Evolutionary conservation across 2,329 filamentous ascomycete genomes (phyloP).

Genomic region (Fusarium newnesense): DNA sequence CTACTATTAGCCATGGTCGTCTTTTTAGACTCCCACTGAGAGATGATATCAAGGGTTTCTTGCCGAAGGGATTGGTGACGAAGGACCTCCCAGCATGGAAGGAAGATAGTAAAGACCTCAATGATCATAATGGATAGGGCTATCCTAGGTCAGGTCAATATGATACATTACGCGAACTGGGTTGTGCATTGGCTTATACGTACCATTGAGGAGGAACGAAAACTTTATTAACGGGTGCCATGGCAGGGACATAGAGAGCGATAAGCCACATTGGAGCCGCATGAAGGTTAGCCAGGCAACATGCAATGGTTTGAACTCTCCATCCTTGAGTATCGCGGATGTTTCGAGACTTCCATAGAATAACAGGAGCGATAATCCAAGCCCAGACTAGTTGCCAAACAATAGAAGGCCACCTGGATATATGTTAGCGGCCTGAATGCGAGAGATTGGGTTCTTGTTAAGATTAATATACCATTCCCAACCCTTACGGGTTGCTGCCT

Average conservation of each 20-base stretch:
- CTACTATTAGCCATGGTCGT: constrained; percentile 49
- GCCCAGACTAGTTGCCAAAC: constrained; percentile 72
- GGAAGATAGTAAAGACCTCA: constrained; percentile 62
- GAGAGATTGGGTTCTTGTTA: not conserved
- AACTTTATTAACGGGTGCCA: constrained; percentile 62
- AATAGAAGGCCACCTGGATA: constrained; percentile 58
- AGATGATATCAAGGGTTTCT: constrained; percentile 38
- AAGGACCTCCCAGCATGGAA: not conserved
- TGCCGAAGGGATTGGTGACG: not conserved
- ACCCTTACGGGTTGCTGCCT: constrained; percentile 48
- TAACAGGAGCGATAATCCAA: constrained; percentile 65
- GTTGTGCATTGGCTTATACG: constrained; percentile 35
- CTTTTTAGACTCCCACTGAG: constrained; percentile 54
- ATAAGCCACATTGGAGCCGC: constrained; percentile 74
- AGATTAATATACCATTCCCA: constrained; percentile 65
- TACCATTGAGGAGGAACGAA: constrained; percentile 70
- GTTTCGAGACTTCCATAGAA: constrained; percentile 69
- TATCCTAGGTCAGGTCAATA: constrained; percentile 40
- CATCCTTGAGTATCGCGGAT: constrained; percentile 73
- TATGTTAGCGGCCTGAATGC: not conserved
- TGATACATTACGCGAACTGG: not conserved
- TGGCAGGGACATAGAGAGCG: constrained; percentile 61
- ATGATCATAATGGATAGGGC: constrained; percentile 67
- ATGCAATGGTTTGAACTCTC: constrained; percentile 68
- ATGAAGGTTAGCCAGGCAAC: constrained; percentile 55